Evolutionary conservation across 2,329 filamentous ascomycete species (phyloP).

Genomic region (Zymoseptoria pseudotritici): DNA sequence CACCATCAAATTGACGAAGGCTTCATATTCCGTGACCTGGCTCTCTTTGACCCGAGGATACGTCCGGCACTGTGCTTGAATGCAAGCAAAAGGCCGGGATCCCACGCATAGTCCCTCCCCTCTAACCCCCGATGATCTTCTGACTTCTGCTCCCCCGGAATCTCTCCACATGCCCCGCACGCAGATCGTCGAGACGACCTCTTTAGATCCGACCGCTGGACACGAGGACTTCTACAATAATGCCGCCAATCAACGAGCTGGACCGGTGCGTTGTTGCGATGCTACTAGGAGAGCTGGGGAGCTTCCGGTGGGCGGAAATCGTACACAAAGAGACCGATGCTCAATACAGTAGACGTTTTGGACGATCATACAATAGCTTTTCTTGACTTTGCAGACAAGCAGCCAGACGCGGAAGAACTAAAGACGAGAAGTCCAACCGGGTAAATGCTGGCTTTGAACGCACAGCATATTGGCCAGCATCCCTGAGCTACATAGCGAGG

Average conservation of each 20-base stretch:
- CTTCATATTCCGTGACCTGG: not conserved
- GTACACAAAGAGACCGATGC: not conserved
- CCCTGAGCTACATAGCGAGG: not conserved
- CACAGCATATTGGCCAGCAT: not conserved
- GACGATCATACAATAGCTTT: not conserved
- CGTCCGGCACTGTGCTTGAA: too few species aligned
- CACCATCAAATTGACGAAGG: not conserved
- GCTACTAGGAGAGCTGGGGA: not conserved
- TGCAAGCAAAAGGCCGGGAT: too few species aligned
- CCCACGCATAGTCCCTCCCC: not conserved
- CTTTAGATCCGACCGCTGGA: not conserved
- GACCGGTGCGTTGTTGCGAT: not conserved
- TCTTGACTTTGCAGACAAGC: not conserved
- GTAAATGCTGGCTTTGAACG: not conserved
- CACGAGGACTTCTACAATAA: not conserved
- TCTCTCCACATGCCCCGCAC: not conserved
- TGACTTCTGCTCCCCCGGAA: not conserved
- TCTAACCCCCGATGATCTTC: not conserved
- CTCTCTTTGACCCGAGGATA: too few species aligned
- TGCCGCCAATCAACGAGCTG: not conserved
- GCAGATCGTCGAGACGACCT: not conserved
- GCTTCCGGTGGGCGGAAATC: not conserved
- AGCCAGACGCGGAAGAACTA: not conserved
- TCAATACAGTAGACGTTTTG: too few species aligned
- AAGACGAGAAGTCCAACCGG: not conserved